Percentiles rank a stretch among this genome's conserved stretches.
Conservation (phyloP, 352 stramenopile genomes). For the Detonula confervacea region DNA sequence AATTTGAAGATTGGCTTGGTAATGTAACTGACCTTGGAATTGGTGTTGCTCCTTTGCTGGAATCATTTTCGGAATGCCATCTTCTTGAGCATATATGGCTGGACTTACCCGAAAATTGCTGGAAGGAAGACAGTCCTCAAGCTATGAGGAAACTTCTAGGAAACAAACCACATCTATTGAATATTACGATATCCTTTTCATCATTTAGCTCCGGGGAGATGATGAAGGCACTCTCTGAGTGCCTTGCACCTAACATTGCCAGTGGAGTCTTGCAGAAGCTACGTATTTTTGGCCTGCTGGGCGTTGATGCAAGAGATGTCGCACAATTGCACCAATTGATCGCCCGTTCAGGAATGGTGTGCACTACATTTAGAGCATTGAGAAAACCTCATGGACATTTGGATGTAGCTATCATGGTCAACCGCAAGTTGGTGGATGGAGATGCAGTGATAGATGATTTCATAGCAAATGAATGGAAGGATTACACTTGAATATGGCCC, state of each 20-base stretch:
- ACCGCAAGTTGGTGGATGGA: background rate
- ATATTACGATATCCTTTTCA: no score
- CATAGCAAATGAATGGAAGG: no score
- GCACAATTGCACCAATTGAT: no score
- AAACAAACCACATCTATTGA: no score
- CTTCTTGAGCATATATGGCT: no score
- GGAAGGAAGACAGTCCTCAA: no score
- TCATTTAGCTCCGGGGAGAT: no score
- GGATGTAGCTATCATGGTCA: background rate
- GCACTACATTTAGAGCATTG: background rate
- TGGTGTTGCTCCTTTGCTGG: constrained; percentile 14
- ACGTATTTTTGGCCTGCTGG: constrained; percentile 1
- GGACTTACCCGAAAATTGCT: no score
- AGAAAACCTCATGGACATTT: constrained; percentile 1
- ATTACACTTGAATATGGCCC: no score
- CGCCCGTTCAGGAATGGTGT: no score
- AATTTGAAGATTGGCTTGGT: background rate
- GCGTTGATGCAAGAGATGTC: background rate
- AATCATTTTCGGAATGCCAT: constrained; percentile 24
- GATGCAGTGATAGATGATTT: constrained; percentile 1
- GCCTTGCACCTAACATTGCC: constrained; percentile 8
- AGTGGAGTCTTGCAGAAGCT: constrained; percentile 3
- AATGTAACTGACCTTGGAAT: background rate
- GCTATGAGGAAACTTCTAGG: no score
- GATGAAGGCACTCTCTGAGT: constrained; percentile 8